Conservation (phyloP, 139 green algal species). For the Chlorella sp. region DNA sequence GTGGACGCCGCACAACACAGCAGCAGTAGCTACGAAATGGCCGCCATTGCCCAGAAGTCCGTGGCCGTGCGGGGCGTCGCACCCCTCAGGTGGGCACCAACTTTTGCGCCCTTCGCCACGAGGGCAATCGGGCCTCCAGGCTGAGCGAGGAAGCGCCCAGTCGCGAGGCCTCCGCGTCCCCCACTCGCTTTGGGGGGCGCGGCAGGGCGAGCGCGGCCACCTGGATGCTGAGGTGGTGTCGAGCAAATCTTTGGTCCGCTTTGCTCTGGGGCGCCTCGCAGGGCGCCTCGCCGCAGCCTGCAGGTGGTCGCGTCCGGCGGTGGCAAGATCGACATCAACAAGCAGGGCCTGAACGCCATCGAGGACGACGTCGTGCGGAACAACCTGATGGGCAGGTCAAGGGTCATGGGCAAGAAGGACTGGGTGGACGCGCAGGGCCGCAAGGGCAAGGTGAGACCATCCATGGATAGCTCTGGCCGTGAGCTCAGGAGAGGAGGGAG, state of each 20-base stretch:
- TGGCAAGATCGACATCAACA: slow-evolving; percentile 80
- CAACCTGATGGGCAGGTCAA: slow-evolving; percentile 75
- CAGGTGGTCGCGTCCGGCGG: slow-evolving; percentile 23
- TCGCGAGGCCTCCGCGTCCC: background rate
- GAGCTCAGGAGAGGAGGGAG: background rate
- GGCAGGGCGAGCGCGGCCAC: too few species aligned
- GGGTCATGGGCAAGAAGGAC: slow-evolving; percentile 73
- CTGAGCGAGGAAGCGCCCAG: background rate
- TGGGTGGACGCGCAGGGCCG: slow-evolving; percentile 83
- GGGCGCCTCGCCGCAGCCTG: slow-evolving; percentile 22
- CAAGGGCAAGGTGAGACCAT: slow-evolving; percentile 75
- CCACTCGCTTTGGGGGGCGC: too few species aligned
- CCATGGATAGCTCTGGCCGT: background rate
- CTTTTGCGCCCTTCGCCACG: background rate
- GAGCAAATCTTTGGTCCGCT: background rate
- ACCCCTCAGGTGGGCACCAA: background rate
- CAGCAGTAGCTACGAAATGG: too few species aligned
- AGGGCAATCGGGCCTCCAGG: background rate
- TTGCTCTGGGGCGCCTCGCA: slow-evolving; percentile 2
- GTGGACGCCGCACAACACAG: too few species aligned
- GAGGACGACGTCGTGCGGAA: slow-evolving; percentile 63
- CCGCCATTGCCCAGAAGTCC: background rate
- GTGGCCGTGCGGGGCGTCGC: background rate
- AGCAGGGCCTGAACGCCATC: slow-evolving; percentile 73
- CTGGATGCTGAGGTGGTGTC: too few species aligned